Conservation (phyloP, 495 filamentous ascomycete genomes). For the Daldinia bambusicola region DNA sequence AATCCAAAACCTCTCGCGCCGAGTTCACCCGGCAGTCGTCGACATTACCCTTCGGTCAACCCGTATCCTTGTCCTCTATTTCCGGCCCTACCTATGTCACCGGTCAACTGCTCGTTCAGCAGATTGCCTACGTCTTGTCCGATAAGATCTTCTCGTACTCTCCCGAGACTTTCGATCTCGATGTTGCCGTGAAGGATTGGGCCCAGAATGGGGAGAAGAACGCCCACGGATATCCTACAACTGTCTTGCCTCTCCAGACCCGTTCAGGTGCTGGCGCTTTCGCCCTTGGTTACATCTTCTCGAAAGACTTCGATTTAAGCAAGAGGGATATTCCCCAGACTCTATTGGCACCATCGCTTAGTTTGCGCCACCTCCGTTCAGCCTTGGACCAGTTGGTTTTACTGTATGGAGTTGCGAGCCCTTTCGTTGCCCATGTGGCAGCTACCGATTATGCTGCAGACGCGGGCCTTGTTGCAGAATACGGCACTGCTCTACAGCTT, state of each 20-base stretch:
- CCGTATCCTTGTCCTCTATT: constrained; percentile 71
- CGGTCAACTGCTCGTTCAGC: constrained; percentile 90
- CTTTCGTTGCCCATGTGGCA: constrained; percentile 92
- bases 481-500: constrained; percentile 78
- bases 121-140: constrained; percentile 91
- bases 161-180: constrained; percentile 89
- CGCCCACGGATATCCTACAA: constrained; percentile 80
- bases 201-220: constrained; percentile 71
- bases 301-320: constrained; percentile 88
- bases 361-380: constrained; percentile 80
- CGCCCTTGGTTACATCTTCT: constrained; percentile 96
- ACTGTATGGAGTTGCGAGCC: constrained; percentile 88
- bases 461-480: constrained; percentile 83
- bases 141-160: constrained; percentile 98
- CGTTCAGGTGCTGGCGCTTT: constrained; percentile 90
- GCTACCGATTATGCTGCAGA: constrained; percentile 84
- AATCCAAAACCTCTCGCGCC: constrained; percentile 44
- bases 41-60: constrained; percentile 70
- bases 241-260: constrained; percentile 83
- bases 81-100: constrained; percentile 90
- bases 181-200: constrained; percentile 83
- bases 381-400: constrained; percentile 89
- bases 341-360: constrained; percentile 84
- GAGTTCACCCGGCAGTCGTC: constrained; percentile 59
- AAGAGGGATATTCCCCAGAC: constrained; percentile 93